These are phyloP conservation scores for Sparassis latifolia DNA, from an alignment of 1,284 basidiomycete species.

Conservation along the genomic window DNA sequence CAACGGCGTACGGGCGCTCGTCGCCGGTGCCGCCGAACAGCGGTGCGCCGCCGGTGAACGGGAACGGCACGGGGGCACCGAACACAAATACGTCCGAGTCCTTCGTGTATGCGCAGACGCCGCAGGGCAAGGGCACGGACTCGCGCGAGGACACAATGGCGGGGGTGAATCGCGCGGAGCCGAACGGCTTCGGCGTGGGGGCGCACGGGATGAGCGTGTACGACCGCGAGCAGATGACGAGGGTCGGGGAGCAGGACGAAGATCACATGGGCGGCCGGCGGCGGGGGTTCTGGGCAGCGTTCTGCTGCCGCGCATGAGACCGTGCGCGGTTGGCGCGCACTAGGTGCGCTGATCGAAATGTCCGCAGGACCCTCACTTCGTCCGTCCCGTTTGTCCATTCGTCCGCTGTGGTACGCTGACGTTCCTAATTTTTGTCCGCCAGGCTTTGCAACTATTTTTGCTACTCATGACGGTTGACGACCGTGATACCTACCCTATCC, in stretches of 20 bases:
- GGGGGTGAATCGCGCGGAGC: conserved; percentile 12
- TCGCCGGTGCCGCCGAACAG: conserved; percentile 42
- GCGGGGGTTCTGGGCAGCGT: conserved; percentile 53
- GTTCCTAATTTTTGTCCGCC: not conserved
- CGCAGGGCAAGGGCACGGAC: conserved; percentile 33
- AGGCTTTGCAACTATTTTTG: conserved; percentile 12
- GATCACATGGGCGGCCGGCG: conserved; percentile 41
- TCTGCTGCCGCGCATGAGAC: conserved; percentile 61
- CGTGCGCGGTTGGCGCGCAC: conserved; percentile 13
- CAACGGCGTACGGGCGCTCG: conserved; percentile 46
- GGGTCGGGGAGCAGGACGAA: conserved; percentile 53
- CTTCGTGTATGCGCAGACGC: conserved; percentile 46
- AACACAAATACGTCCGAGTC: conserved; percentile 44
- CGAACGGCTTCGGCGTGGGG: conserved; percentile 36
- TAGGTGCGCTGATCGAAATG: conserved; percentile 19
- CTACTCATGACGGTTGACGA: conserved; percentile 16
- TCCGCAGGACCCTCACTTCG: conserved; percentile 2
- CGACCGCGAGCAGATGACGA: conserved; percentile 44
- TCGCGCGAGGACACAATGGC: conserved; percentile 21
- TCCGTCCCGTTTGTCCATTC: not conserved
- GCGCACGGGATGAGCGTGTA: conserved; percentile 52
- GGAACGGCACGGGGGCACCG: conserved; percentile 13
- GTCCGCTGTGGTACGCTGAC: not conserved
- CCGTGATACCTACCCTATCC: conserved; percentile 14
- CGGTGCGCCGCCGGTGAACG: conserved; percentile 19